These are phyloP conservation scores for Trifolium pratense DNA, from an alignment of 306 rosid species.

Conservation along the genomic window DNA sequence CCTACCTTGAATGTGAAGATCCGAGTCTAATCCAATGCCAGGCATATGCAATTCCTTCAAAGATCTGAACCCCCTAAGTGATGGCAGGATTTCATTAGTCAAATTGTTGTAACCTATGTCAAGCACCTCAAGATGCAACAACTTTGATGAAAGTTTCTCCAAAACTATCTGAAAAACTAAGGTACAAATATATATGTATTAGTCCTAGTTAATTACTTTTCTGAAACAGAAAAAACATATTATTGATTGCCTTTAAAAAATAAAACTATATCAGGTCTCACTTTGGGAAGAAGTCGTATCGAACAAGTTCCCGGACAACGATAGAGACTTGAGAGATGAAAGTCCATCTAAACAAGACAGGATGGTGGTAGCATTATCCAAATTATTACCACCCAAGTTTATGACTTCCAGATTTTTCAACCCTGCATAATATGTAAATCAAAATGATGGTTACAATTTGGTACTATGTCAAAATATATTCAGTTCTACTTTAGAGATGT, in stretches of 20 bases:
- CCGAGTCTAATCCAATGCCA: not conserved
- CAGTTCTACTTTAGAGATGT: no score
- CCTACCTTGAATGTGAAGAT: constrained; percentile 28
- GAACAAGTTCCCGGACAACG: accelerated
- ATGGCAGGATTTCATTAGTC: not conserved
- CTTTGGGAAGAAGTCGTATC: not conserved
- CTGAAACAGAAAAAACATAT: no score
- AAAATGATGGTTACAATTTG: no score
- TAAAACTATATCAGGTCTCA: not conserved
- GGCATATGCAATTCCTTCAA: constrained; percentile 8
- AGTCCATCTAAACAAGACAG: not conserved
- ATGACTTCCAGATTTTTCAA: constrained; percentile 27
- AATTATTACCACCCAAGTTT: not conserved
- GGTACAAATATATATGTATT: not conserved
- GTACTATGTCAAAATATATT: not conserved
- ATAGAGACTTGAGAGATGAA: constrained; percentile 30
- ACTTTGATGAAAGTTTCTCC: not conserved
- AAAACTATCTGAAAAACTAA: not conserved
- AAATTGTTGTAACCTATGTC: not conserved
- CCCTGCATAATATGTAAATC: constrained; percentile 2
- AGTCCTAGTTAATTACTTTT: not conserved
- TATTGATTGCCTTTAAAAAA: not conserved
- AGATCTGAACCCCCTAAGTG: constrained; percentile 28
- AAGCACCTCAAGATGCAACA: constrained; percentile 24
- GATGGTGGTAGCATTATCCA: not conserved